A percentile compares a stretch with the other conserved stretches of the same genome.
phyloP scores from a whole-genome alignment of 1,284 basidiomycete species.

The Coriolopsis trogii region DNA sequence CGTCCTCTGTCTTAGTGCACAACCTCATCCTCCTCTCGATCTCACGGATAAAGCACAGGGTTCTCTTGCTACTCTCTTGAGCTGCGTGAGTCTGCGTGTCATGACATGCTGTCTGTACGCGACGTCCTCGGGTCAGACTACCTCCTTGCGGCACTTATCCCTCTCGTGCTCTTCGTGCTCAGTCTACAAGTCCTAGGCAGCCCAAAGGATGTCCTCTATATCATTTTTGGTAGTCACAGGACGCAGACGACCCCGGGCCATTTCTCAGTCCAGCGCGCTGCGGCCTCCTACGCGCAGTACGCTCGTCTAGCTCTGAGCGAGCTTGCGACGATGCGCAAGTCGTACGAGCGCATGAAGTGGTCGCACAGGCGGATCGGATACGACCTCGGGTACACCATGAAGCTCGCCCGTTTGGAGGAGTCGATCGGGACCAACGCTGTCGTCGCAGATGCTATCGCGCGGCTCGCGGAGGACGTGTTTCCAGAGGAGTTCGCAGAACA shows the following conservation, averaged over 20 bases:
- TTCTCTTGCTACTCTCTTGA: too few species aligned
- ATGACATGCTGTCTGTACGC: conserved; percentile 13
- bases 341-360: conserved; percentile 29
- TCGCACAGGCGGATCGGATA: conserved; percentile 48
- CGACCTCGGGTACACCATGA: conserved; percentile 54
- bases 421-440: conserved; percentile 48
- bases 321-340: conserved; percentile 28
- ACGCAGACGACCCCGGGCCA: conserved; percentile 11
- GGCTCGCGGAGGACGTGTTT: conserved; percentile 38
- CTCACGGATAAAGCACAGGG: too few species aligned
- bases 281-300: conserved; percentile 32
- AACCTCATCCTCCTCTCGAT: too few species aligned
- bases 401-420: conserved; percentile 49
- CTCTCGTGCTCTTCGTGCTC: conserved; percentile 23
- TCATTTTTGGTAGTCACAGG: conserved; percentile 21
- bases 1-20: too few species aligned
- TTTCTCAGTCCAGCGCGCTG: conserved; percentile 32
- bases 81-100: too few species aligned
- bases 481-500: conserved; percentile 8
- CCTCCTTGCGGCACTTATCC: conserved; percentile 25
- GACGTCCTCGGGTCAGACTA: conserved; percentile 23
- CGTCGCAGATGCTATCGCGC: conserved; percentile 50
- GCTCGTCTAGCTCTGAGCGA: conserved; percentile 25
- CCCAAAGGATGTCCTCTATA: conserved; percentile 20
- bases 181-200: conserved; percentile 21